A percentile compares a stretch with the other conserved stretches of the same genome.
phyloP scores from a whole-genome alignment of 116 monocot genomes.

The Iris pallida region DNA sequence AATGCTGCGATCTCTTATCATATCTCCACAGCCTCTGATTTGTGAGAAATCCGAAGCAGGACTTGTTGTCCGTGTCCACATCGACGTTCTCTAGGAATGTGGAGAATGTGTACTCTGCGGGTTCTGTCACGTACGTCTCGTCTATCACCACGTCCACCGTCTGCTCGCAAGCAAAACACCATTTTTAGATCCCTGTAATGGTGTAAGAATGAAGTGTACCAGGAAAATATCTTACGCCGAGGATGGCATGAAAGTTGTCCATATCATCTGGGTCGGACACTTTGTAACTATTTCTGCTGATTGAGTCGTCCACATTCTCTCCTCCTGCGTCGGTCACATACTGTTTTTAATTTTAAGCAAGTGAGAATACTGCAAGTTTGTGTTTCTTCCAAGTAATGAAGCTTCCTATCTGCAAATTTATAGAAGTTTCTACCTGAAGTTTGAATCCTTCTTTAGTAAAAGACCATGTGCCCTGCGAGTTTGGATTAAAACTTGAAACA shows the following conservation, averaged over 20 bases:
- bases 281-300: slow-evolving; percentile 66
- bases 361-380: neutral
- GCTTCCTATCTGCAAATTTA: neutral
- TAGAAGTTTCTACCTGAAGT: slow-evolving; percentile 45
- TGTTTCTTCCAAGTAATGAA: neutral
- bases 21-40: slow-evolving; percentile 96
- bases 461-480: slow-evolving; percentile 87
- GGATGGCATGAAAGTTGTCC: slow-evolving; percentile 87
- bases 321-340: slow-evolving; percentile 87
- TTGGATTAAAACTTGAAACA: no score
- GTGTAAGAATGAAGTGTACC: neutral
- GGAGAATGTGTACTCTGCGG: slow-evolving; percentile 59
- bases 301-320: slow-evolving; percentile 62
- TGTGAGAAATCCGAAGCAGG: slow-evolving; percentile 63
- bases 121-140: slow-evolving; percentile 51
- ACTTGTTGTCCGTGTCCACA: slow-evolving; percentile 32
- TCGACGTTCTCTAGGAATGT: slow-evolving; percentile 65
- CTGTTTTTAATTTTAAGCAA: slow-evolving; percentile 22
- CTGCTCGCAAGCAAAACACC: slow-evolving; percentile 28
- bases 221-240: slow-evolving; percentile 56
- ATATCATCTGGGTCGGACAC: slow-evolving; percentile 72
- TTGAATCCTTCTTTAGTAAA: slow-evolving; percentile 78
- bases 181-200: neutral
- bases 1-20: slow-evolving; percentile 58
- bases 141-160: slow-evolving; percentile 89